Evolutionary conservation across 73 alveolate genomes (phyloP).

Genomic region (Diophrys appendiculata): DNA sequence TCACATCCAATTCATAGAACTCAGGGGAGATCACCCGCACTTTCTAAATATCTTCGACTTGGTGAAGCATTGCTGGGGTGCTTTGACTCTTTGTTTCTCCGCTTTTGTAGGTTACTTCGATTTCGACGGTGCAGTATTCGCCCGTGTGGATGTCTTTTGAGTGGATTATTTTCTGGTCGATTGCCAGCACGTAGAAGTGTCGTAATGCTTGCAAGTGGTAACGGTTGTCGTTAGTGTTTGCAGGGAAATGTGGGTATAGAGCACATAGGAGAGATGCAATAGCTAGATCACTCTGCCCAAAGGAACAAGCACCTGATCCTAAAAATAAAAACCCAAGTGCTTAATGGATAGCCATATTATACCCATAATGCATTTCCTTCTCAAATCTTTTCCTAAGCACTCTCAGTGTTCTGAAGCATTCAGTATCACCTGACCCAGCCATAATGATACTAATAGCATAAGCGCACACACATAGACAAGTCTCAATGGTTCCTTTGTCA

Average conservation of each 20-base stretch:
- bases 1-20: no score
- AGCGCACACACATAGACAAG: conserved; percentile 88
- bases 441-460: conserved; percentile 88
- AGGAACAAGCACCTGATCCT: conserved; percentile 81
- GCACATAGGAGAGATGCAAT: conserved; percentile 88
- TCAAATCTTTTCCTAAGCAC: conserved; percentile 86
- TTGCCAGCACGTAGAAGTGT: conserved; percentile 94
- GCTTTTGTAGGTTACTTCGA: conserved; percentile 55
- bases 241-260: conserved; percentile 91
- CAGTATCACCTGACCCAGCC: conserved; percentile 98
- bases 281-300: conserved; percentile 78
- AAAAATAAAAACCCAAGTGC: conserved; percentile 94
- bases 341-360: conserved; percentile 90
- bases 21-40: not conserved
- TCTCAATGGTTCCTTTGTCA: conserved; percentile 88
- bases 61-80: not conserved
- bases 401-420: conserved; percentile 85
- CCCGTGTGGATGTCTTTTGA: conserved; percentile 90
- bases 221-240: conserved; percentile 90
- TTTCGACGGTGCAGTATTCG: conserved; percentile 59
- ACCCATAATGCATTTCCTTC: conserved; percentile 94
- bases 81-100: not conserved
- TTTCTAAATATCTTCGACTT: not conserved
- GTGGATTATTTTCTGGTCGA: conserved; percentile 84
- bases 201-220: conserved; percentile 95